Evolutionary conservation across 768 basidiomycete genomes (phyloP), one percentile per base, ranked within the genome.

Genomic region (Termitomyces sp.): DNA sequence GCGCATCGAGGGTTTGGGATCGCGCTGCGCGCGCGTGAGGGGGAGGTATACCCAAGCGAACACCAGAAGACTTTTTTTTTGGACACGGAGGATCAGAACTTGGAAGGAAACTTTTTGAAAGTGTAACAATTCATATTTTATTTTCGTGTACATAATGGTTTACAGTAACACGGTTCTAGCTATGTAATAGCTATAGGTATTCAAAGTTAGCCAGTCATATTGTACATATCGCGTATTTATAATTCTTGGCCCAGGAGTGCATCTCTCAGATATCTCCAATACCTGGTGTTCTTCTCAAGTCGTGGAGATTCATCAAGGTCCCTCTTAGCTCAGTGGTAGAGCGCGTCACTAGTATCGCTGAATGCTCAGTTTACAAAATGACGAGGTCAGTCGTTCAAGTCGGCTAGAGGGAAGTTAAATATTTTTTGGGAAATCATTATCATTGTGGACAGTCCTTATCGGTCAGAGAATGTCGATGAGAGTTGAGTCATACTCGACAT

Each of bases 321-420:
- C 68, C 68, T 60, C 68, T 72, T 74, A 73, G 73, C 74, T 74
- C 73, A 74, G 74, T 71, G 73, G 74, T 74, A 74, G 73, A 72
- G 73, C 73, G 74, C 72, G 66, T 70, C 72, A 73, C 72, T 74
- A 69, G 71, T 73, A n/a, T n/a, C n/a, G n/a, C n/a, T n/a, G n/a
- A 73, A 2, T 18, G 16, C 16, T 4, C 3, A 7, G 0, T 5
- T 20, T 11, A 0, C 2, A 1, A 13, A 52, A 52, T 52, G 51
- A 52, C 35, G 51, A 36, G 35, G 50, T 33, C 50, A 51, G 50
- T 51, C 50, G 50, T 51, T 51, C 33, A 51, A 51, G 50, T 51
- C 33, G 51, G 51, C 51, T 52, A 55, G 38, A 42, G 38, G 28
- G 54, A 55, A 52, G n/a, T n/a, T n/a, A n/a, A n/a, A n/a, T n/a